Conservation (phyloP, 2,329 filamentous ascomycete species). For the Emydomyces testavorans region DNA sequence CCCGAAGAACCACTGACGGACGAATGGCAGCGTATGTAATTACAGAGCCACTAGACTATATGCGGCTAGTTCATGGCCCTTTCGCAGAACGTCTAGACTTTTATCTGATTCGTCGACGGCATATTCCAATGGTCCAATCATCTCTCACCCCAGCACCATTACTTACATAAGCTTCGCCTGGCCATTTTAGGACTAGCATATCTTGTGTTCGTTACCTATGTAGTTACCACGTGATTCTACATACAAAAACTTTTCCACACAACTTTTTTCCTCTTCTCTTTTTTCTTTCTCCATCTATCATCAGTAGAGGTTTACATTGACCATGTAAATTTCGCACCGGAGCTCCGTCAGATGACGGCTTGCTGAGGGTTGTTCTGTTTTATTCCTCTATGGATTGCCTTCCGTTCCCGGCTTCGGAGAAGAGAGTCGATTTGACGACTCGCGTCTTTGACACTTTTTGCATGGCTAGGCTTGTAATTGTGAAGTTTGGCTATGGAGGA, state of each 20-base stretch:
- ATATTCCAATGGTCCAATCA: background rate
- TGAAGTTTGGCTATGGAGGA: conserved; percentile 40
- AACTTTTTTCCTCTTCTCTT: conserved; percentile 19
- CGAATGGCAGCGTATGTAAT: background rate
- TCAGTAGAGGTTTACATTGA: conserved; percentile 43
- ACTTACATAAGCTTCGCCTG: conserved; percentile 15
- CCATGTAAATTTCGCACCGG: conserved; percentile 39
- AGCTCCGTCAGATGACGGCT: conserved; percentile 38
- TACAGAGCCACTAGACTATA: conserved; percentile 16
- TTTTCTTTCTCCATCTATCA: conserved; percentile 36
- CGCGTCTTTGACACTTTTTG: conserved; percentile 32
- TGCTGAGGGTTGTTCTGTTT: conserved; percentile 41
- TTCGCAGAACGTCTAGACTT: background rate
- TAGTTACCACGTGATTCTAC: conserved; percentile 13
- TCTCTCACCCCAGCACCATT: background rate
- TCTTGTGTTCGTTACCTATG: too few relatives aligned
- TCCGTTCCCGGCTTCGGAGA: conserved; percentile 43
- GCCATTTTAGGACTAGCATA: background rate
- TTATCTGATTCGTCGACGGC: background rate
- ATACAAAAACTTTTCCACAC: conserved; percentile 24
- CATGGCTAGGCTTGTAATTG: conserved; percentile 35
- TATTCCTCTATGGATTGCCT: conserved; percentile 37
- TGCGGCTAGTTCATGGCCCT: conserved; percentile 1
- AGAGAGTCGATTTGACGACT: conserved; percentile 17
- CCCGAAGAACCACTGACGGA: background rate